phyloP scores from a whole-genome alignment of 176 grass and related monocot genomes.

The Oryza officinalis region DNA sequence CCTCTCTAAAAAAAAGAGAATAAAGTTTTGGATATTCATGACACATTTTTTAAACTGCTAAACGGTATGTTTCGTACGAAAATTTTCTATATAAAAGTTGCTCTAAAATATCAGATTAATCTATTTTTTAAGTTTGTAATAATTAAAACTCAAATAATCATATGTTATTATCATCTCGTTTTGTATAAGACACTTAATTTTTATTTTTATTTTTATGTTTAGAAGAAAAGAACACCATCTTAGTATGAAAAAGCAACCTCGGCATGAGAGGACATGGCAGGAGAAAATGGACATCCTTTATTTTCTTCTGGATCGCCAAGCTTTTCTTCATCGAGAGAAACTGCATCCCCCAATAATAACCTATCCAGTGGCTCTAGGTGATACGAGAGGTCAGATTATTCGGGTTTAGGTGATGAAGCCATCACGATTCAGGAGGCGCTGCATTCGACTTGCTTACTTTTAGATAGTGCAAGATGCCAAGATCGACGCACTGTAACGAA shows the following conservation, averaged over 20 bases:
- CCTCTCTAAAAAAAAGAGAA: no score
- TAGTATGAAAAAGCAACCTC: neutral
- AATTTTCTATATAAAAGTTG: no score
- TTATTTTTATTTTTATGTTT: no score
- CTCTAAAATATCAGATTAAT: no score
- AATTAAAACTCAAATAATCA: no score
- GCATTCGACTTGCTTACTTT: neutral
- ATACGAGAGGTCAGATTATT: conserved; percentile 42
- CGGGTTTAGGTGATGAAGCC: neutral
- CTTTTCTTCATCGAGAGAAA: neutral
- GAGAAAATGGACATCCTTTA: conserved; percentile 14
- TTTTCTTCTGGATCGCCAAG: conserved; percentile 25
- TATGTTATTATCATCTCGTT: no score
- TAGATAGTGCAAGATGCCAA: neutral
- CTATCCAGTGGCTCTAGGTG: conserved; percentile 26
- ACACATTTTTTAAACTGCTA: no score
- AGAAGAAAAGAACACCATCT: no score
- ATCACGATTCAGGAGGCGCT: conserved; percentile 8
- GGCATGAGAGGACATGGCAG: conserved; percentile 29
- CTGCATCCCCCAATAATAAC: neutral
- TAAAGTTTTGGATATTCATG: no score
- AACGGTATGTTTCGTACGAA: no score
- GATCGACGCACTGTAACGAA: neutral
- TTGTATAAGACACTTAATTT: no score
- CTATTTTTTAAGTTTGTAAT: no score